Evolutionary conservation across 768 basidiomycete species (phyloP).

Genomic region (Terana coerulea): DNA sequence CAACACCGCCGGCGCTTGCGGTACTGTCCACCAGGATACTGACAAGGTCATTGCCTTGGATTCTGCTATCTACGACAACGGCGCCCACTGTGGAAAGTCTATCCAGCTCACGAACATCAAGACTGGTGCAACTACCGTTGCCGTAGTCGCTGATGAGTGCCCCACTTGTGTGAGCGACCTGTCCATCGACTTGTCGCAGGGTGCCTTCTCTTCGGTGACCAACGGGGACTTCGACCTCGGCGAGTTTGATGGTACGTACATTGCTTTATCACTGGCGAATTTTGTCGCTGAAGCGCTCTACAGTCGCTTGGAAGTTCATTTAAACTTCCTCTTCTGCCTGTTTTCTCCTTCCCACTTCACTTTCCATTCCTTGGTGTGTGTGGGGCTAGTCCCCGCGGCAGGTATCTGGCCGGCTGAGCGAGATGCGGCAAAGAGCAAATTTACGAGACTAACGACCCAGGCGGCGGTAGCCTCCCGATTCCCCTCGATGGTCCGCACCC

Average conservation of each 20-base stretch:
- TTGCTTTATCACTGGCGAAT: not conserved
- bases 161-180: slow-evolving; percentile 65
- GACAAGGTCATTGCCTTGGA: slow-evolving; percentile 65
- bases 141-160: slow-evolving; percentile 61
- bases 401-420: slow-evolving; percentile 15
- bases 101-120: slow-evolving; percentile 62
- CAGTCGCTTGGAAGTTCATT: slow-evolving; percentile 15
- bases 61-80: slow-evolving; percentile 46
- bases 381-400: slow-evolving; percentile 4
- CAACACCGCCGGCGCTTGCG: slow-evolving; percentile 79
- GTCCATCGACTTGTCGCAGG: slow-evolving; percentile 73
- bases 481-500: slow-evolving; percentile 19
- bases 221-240: slow-evolving; percentile 50
- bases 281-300: slow-evolving; percentile 1
- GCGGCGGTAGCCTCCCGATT: slow-evolving; percentile 33
- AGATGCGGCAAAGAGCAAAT: slow-evolving; percentile 15
- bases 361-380: slow-evolving; percentile 11
- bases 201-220: slow-evolving; percentile 46
- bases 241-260: slow-evolving; percentile 51
- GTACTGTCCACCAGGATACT: slow-evolving; percentile 50
- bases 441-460: slow-evolving; percentile 42
- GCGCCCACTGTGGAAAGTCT: slow-evolving; percentile 57
- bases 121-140: slow-evolving; percentile 56
- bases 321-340: no score
- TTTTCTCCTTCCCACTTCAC: slow-evolving; percentile 9